Evolutionary conservation across 805 yeast species (phyloP), one percentile per base, ranked within the genome.

Genomic region (Kuraishia ogatae): DNA sequence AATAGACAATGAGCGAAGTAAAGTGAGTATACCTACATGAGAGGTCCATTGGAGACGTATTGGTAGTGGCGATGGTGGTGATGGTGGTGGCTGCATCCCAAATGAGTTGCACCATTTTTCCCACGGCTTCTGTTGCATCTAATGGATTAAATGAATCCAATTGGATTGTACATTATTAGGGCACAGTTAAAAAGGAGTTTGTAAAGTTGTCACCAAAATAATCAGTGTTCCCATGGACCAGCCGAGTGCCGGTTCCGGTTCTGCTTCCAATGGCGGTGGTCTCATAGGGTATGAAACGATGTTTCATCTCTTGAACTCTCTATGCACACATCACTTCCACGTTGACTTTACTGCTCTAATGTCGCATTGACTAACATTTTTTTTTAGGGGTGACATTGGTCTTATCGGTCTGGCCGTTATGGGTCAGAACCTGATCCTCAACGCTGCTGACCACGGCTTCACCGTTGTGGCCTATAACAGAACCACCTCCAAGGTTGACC

Each of bases 381-480:
- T n/a, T 6, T 35, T 62, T 65, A 84, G 89, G 72, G 94, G 93
- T 81, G 99, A 93, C 85, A 85, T 93, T 75, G 99, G 97, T 76
- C 89, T 93, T 74, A 92, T 94, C 71, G 99, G 99, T 73, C 83
- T 93, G 83, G 99, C 99, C 87, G 99, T 93, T 65, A 93, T 93
- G 99, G 99, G 99, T 77, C 96, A 89, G 82, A 93, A 93, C 84
- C 80, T 93, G 82, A 90, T 93, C 73, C 82, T 93, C 64, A 93
- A 93, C 77, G 96, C 96, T 69, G 99, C 99, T 65, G 99, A 93
- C 82, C 96, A 93, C 79, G 97, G 97, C 57, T 93, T 83, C 82
- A 90, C 97, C 62, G 98, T 94, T 67, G 97, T 90, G 69, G 97
- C 97, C 59, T 94, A 82, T 87, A 93, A 93, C 94, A 90, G 99